Evolutionary conservation across 139 green algal genomes (phyloP), one percentile per base, ranked within the genome.

Genomic region (Chlorella sp.): DNA sequence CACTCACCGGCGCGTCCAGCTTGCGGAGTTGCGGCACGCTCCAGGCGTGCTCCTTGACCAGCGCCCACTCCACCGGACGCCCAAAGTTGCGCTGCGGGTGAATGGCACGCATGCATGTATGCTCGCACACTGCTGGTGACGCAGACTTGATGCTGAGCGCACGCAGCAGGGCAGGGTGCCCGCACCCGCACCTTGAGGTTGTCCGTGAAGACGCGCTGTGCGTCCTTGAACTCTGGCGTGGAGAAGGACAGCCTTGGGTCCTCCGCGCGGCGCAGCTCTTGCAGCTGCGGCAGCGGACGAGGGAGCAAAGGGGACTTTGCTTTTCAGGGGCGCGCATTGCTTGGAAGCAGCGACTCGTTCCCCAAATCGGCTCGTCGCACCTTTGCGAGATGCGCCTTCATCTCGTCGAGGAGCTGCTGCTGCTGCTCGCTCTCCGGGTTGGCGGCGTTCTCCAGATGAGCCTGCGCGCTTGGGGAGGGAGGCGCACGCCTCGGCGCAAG

Each of bases 151-250:
- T n/a, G n/a, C n/a, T n/a, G 17, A 32, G 59, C 26, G 59, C 59
- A 64, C 59, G 5, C 26, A 32, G 59, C 59, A 31, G 17, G 23
- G 59, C 22, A 4, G 10, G 5, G 4, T 5, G 14, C 17, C 22
- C 22, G 23, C 27, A 5, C 59, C 59, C 71, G 4, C 17, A 91
- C 92, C 89, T 97, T 98, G 84, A 96, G 95, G 35, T 79, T 78
- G 17, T 96, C 91, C 0, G 92, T 96, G 83, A 98, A 98, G 17
- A 80, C 77, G 4, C 92, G 81, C 80, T 95, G 89, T 0, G 92
- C 91, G 62, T 96, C 92, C 77, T 95, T 96, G 85, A 97, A 98
- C 81, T 97, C 93, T 3, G 93, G 93, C 17, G 93, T 98, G 31
- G 88, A 93, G 70, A 98, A 98, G 33, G 83, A 94, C 1, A 98